These are phyloP conservation scores for Cephalotrichum gorgonifer DNA, from an alignment of 2,329 filamentous ascomycete genomes.

Conservation along the genomic window DNA sequence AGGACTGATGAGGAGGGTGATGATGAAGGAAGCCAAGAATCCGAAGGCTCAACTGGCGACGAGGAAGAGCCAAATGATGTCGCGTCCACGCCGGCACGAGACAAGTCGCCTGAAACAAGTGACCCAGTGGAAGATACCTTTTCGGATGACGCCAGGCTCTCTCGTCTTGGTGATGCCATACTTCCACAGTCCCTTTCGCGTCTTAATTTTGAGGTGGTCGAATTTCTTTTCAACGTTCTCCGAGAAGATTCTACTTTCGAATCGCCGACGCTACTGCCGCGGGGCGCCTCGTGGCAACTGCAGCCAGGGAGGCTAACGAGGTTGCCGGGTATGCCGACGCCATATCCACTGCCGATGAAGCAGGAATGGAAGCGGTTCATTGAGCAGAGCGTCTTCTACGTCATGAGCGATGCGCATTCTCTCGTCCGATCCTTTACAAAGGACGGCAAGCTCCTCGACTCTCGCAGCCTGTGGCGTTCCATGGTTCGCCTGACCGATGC, in stretches of 20 bases:
- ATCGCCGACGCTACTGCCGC: conserved; percentile 14
- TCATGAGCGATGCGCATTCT: conserved; percentile 46
- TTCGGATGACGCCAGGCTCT: background rate
- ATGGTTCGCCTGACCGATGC: conserved; percentile 49
- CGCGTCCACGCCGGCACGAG: background rate
- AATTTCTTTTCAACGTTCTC: conserved; percentile 51
- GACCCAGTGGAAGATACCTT: background rate
- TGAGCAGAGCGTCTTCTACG: conserved; percentile 54
- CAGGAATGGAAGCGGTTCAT: conserved; percentile 50
- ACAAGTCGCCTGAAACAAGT: background rate
- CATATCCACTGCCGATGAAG: conserved; percentile 20
- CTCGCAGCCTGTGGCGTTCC: conserved; percentile 52
- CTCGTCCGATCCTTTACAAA: conserved; percentile 47
- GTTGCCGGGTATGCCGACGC: conserved; percentile 1
- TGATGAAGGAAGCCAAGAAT: conserved; percentile 6
- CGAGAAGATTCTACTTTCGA: conserved; percentile 46
- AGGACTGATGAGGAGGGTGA: background rate
- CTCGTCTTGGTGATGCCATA: conserved; percentile 2
- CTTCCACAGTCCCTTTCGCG: conserved; percentile 47
- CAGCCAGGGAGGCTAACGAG: conserved; percentile 4
- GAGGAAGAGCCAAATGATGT: conserved; percentile 7
- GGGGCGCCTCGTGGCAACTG: conserved; percentile 4
- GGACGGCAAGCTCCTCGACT: conserved; percentile 43
- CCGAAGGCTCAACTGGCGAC: conserved; percentile 10
- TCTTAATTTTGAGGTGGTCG: conserved; percentile 44